Conservation (phyloP, 805 yeast genomes). For the Deakozyma indianensis region DNA sequence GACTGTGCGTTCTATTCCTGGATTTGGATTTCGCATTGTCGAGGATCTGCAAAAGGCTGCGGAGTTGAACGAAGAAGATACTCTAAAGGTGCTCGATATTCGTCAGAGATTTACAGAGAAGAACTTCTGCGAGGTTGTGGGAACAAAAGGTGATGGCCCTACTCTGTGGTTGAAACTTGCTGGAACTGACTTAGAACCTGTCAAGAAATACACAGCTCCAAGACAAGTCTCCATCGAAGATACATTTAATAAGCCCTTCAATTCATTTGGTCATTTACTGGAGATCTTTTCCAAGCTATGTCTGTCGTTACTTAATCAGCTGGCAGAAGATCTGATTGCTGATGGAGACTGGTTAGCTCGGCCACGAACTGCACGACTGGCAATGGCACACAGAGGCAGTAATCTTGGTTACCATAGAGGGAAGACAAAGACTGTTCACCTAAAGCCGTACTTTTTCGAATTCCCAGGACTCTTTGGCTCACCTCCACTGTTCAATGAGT, state of each 20-base stretch:
- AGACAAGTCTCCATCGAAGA: constrained; percentile 18
- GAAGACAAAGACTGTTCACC: background rate
- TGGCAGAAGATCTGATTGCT: constrained; percentile 11
- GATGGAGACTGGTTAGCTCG: constrained; percentile 12
- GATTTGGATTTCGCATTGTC: constrained; percentile 15
- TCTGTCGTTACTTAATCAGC: constrained; percentile 12
- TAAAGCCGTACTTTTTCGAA: background rate
- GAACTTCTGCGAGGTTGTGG: constrained; percentile 7
- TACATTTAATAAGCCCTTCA: constrained; percentile 8
- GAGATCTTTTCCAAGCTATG: constrained; percentile 8
- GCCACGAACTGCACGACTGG: constrained; percentile 7
- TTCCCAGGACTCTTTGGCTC: background rate
- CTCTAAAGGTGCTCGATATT: background rate
- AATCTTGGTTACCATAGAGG: background rate
- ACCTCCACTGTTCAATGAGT: background rate
- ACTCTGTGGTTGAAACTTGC: constrained; percentile 5
- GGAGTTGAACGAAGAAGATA: background rate
- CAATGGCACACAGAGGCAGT: background rate
- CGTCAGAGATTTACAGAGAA: background rate
- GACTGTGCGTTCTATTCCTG: constrained; percentile 13
- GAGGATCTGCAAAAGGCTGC: constrained; percentile 3
- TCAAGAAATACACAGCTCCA: constrained; percentile 6
- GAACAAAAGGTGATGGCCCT: constrained; percentile 5
- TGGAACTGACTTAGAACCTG: background rate
- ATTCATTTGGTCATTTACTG: constrained; percentile 3